Base-by-base conservation (phyloP, 805 yeast species). In the Kodamaea kaohsiungensis region DNA sequence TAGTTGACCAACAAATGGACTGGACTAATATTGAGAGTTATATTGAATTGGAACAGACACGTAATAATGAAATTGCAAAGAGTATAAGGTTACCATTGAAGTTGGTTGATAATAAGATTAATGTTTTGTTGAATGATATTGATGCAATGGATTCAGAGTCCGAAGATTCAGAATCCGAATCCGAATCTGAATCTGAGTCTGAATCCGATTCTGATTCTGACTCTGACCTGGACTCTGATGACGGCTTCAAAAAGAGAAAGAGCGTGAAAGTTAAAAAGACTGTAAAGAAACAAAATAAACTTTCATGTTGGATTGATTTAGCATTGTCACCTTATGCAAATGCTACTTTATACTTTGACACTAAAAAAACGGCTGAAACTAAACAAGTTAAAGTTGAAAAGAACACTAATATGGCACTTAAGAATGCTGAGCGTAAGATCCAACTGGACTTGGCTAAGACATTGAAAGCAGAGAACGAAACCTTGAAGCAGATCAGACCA, bases 11-110 rank as follows among this genome's bases (percentile, higher is more conserved):
- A 64, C 92, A 89, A 58, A 89, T 91, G 90, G 98, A 93, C 66
- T 93, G 99, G 99, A 81, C 82, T 43, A 87, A 90, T 56, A 92
- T 92, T 57, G 97, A 88, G 65, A 84, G 85, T 57, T 70, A 88
- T 54, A 85, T 93, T 50, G 72, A 79, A 48, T 77, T 84, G 49
- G 96, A 93, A 64, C 86, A 89, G 61, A 69, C 74, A 1, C 81
- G 86, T 60, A 86, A 87, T 1, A 89, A 86, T 61, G 68, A 72
- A 4, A 74, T 85, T 53, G 97, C 97, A 0, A 70, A 74, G 38
- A 61, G 76, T 54, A 87, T 92, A 52, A 75, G 78, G 47, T 64
- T 84, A 37, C 95, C 96, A 0, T 75, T 93, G 65, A 84, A 89
- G 53, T 75, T 93, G 63, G 76, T 79, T 43, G 83, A 87, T 45